Percentiles rank a stretch among this genome's conserved stretches.
These are phyloP conservation scores for Leccinum disarticulatum DNA, from an alignment of 768 basidiomycete genomes.

Conservation along the genomic window DNA sequence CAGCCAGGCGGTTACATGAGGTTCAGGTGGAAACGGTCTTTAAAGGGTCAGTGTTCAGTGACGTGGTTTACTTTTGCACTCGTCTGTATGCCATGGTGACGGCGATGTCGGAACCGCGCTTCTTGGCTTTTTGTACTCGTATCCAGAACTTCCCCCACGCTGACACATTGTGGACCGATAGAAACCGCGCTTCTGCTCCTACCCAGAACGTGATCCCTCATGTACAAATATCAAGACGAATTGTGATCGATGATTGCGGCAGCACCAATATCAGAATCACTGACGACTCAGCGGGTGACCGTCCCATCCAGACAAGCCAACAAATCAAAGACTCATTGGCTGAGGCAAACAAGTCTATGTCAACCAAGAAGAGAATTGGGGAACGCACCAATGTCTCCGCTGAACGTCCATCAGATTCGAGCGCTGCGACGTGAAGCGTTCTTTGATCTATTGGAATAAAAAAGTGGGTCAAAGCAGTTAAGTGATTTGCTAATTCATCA, in stretches of 20 bases:
- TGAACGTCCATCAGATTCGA: conserved; percentile 94
- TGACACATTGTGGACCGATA: conserved; percentile 29
- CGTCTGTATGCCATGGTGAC: conserved; percentile 74
- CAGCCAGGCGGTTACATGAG: conserved; percentile 73
- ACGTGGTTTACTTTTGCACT: conserved; percentile 27
- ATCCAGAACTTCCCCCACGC: not conserved
- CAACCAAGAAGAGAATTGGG: conserved; percentile 85
- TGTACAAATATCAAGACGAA: conserved; percentile 56
- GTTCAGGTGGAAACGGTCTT: conserved; percentile 96
- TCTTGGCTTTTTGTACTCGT: not conserved
- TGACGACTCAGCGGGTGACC: conserved; percentile 73
- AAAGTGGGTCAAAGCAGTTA: conserved; percentile 75
- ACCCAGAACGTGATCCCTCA: conserved; percentile 58
- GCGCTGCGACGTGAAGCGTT: conserved; percentile 81
- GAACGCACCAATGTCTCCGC: conserved; percentile 89
- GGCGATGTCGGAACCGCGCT: not conserved
- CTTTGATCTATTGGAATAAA: conserved; percentile 77
- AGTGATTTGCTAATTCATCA: conserved; percentile 44
- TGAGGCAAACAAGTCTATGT: conserved; percentile 79
- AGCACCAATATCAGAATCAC: conserved; percentile 76
- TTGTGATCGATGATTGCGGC: conserved; percentile 69
- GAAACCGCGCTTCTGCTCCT: conserved; percentile 80
- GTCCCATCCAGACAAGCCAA: conserved; percentile 79
- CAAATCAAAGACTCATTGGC: conserved; percentile 57
- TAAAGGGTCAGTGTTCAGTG: conserved; percentile 60